Evolutionary conservation across 2,329 filamentous ascomycete species (phyloP), one percentile per base, ranked within the genome.

Genomic region (Claviceps monticola): DNA sequence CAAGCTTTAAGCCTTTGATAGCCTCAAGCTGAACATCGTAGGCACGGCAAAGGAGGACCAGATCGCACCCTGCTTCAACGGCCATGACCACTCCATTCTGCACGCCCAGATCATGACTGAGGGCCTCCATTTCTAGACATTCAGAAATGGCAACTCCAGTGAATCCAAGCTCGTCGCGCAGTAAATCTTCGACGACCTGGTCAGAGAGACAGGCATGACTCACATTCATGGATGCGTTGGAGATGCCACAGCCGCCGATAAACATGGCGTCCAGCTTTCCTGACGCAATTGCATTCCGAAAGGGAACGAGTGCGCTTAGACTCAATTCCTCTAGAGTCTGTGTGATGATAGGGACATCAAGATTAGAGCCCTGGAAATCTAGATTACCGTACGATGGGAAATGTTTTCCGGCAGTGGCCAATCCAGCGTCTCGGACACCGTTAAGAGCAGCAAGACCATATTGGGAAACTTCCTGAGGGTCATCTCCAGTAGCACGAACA

Each of bases 21-120:
- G 90, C 91, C 67, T 97, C 91, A 57, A 93, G 80, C 65, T 97
- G 90, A 19, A 91, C 84, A 39, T 86, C 82, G 59, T 89, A 94
- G 5, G 88, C 89, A 45, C 89, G 83, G 61, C 90, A 97, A 1
- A 96, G 78, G 5, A 96, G 77, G 5, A 96, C 82, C 50, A 97
- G 73, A 65, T 98, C 93, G 63, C 93, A 97, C 14, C 93, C 93
- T 36, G 93, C 91, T 65, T 95, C 93, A 49, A 96, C 87, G 3
- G 93, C 93, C 89, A 96, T 96, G 59, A 97, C 88, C 0, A 91
- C 95, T 13, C 93, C 93, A 42, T 93, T 91, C 58, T 91, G 89
- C 17, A 98, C 89, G n/a, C 91, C 91, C 48, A 97, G 93, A 60
- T 96, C 94, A 62, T 95, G 88, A 57, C 88, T 93, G 8, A 97